Conservation (phyloP, 176 grass and related monocot genomes). For the Avena atlantica region DNA sequence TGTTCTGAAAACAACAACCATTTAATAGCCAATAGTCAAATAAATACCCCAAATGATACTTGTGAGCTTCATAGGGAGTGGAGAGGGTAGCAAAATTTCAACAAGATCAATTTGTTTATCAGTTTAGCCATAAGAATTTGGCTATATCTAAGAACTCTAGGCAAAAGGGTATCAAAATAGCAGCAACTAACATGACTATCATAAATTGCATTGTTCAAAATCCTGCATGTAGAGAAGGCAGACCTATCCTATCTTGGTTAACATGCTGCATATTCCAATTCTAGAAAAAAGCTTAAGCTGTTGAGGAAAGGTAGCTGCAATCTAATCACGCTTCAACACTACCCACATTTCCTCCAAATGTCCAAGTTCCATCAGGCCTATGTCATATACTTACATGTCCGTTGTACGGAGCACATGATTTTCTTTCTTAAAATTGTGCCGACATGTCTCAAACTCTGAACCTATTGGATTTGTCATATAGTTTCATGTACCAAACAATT, state of each 20-base stretch:
- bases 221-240: constrained; percentile 1
- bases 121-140: constrained; percentile 19
- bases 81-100: background rate
- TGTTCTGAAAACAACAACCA: constrained; percentile 59
- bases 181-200: constrained; percentile 8
- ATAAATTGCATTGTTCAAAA: constrained; percentile 6
- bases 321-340: constrained; percentile 2
- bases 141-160: background rate
- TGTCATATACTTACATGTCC: background rate
- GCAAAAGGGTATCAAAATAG: constrained; percentile 6
- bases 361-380: constrained; percentile 1
- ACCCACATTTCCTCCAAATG: background rate
- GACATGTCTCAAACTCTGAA: background rate
- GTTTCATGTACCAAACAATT: constrained; percentile 2
- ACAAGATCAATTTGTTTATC: background rate
- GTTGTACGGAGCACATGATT: background rate
- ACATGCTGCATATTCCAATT: constrained; percentile 13
- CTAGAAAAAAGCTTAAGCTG: background rate
- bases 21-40: constrained; percentile 35
- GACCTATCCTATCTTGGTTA: background rate
- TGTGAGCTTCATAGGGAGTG: background rate
- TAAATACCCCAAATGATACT: constrained; percentile 8
- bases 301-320: background rate
- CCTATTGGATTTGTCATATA: background rate
- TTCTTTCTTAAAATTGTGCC: background rate